Evolutionary conservation across 2,329 filamentous ascomycete species (phyloP).

Genomic region (Raffaelea deltoideospora): DNA sequence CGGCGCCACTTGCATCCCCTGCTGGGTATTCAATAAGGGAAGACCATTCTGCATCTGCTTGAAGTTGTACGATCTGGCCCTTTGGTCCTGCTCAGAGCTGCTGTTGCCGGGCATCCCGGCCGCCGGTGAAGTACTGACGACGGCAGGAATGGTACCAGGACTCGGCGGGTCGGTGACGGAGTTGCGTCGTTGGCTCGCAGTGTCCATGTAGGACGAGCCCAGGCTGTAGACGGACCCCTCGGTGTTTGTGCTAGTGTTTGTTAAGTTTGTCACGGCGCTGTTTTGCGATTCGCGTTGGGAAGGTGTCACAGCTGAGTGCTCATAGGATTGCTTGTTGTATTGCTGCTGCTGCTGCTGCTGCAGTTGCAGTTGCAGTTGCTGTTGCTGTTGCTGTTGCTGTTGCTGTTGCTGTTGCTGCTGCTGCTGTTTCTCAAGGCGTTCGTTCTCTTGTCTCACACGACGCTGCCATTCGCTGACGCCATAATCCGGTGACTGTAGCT

Average conservation of each 20-base stretch:
- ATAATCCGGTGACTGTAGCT: background rate
- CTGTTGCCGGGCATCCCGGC: too few relatives aligned
- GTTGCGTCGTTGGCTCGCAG: background rate
- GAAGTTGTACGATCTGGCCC: too few relatives aligned
- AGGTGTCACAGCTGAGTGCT: too few relatives aligned
- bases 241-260: conserved; percentile 3
- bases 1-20: too few relatives aligned
- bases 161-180: conserved; percentile 1
- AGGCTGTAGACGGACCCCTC: conserved; percentile 7
- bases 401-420: background rate
- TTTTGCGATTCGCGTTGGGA: conserved; percentile 4
- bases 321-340: too few relatives aligned
- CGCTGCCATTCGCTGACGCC: too few relatives aligned
- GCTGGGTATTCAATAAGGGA: too few relatives aligned
- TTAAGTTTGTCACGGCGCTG: conserved; percentile 8
- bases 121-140: too few relatives aligned
- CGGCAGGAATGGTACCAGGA: too few relatives aligned
- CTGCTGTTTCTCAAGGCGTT: background rate
- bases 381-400: background rate
- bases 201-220: conserved; percentile 2
- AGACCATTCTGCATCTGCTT: too few relatives aligned
- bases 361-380: background rate
- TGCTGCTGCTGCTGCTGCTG: background rate
- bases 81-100: too few relatives aligned
- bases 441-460: too few relatives aligned